A percentile compares a stretch with the other conserved stretches of the same genome.
phyloP scores from a whole-genome alignment of 352 stramenopile genomes.

The Globisporangium apiculatum region DNA sequence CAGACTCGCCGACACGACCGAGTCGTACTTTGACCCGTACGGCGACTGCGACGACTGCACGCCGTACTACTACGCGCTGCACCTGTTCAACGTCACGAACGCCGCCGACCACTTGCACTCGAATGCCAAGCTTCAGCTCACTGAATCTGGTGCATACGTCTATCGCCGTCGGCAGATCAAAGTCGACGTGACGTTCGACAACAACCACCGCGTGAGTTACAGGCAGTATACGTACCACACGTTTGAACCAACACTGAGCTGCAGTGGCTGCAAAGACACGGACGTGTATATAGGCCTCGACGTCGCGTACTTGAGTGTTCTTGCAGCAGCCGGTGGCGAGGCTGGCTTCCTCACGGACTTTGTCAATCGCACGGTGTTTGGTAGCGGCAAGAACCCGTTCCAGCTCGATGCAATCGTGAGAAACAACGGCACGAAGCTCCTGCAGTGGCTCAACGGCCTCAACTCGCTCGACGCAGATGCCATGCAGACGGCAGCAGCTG shows the following conservation, averaged over 20 bases:
- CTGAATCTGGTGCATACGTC: conserved; percentile 63
- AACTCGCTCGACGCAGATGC: conserved; percentile 65
- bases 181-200: conserved; percentile 49
- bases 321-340: conserved; percentile 54
- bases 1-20: conserved; percentile 29
- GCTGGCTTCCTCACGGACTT: conserved; percentile 40
- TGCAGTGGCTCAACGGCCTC: conserved; percentile 69
- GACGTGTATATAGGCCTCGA: conserved; percentile 58
- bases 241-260: conserved; percentile 40
- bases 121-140: conserved; percentile 46
- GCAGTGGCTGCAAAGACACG: conserved; percentile 40
- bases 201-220: conserved; percentile 52
- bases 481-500: conserved; percentile 26
- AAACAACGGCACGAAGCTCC: conserved; percentile 47
- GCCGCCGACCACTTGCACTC: conserved; percentile 44
- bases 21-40: conserved; percentile 46
- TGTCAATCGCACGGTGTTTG: conserved; percentile 36
- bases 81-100: conserved; percentile 77
- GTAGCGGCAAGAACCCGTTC: conserved; percentile 11
- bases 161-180: conserved; percentile 61
- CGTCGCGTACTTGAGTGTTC: conserved; percentile 62
- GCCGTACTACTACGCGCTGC: conserved; percentile 61
- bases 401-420: conserved; percentile 21
- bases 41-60: conserved; percentile 71
- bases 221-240: conserved; percentile 76